phyloP scores from a whole-genome alignment of 2,329 filamentous ascomycete genomes.

The Helotiales sp. region DNA sequence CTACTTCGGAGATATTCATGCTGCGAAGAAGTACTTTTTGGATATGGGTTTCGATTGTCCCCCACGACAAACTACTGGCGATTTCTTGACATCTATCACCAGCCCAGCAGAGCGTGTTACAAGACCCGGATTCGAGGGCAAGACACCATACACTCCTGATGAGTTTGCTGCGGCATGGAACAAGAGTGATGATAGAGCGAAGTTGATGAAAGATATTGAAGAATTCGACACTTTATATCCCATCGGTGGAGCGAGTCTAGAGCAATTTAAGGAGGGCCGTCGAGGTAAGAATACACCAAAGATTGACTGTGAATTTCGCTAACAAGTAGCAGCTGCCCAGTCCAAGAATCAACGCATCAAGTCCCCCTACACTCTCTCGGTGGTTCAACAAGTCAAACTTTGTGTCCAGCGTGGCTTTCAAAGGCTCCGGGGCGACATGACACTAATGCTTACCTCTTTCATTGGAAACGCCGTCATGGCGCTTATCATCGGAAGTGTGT shows the following conservation, averaged over 20 bases:
- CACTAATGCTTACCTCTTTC: conserved; percentile 59
- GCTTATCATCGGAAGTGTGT: conserved; percentile 67
- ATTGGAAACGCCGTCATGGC: conserved; percentile 53
- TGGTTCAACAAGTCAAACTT: conserved; percentile 73
- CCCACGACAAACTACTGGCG: conserved; percentile 57
- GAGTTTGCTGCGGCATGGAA: conserved; percentile 60
- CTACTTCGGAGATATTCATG: conserved; percentile 68
- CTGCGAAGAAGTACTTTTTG: conserved; percentile 72
- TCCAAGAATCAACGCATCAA: conserved; percentile 55
- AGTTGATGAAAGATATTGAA: conserved; percentile 53
- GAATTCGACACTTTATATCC: conserved; percentile 53
- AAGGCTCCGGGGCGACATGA: conserved; percentile 77
- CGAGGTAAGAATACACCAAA: conserved; percentile 24
- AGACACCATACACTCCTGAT: conserved; percentile 57
- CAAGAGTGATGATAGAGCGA: conserved; percentile 51
- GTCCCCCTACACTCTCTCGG: conserved; percentile 85
- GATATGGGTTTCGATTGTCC: conserved; percentile 76
- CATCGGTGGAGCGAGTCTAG: conserved; percentile 37
- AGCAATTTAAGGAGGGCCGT: conserved; percentile 50
- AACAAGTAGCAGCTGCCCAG: conserved; percentile 29
- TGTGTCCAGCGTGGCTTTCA: conserved; percentile 83
- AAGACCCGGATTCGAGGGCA: conserved; percentile 60
- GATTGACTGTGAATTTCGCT: background rate
- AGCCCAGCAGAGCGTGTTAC: conserved; percentile 62
- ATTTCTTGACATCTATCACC: conserved; percentile 80